Base-by-base conservation (phyloP, 176 grass and related monocot genomes). In the Triticum dicoccoides region DNA sequence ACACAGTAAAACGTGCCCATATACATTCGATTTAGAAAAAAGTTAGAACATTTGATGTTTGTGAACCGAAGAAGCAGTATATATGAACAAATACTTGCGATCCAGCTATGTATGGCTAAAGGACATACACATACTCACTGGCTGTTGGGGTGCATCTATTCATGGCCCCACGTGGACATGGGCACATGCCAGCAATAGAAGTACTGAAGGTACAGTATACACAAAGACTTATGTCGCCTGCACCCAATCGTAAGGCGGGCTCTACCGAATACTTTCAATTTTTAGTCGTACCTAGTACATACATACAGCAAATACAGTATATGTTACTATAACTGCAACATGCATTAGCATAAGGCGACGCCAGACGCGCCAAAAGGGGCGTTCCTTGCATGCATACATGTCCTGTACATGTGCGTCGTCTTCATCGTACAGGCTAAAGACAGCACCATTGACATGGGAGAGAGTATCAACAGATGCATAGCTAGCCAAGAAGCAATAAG, bases 401-500 rank as follows among this genome's bases (percentile, higher is more conserved):
- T 47, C 9, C 35, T 62, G 65, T 47, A 21, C 54, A 59, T 59
- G 82, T 79, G 15, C 69, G n/a, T 87, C 73, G 73, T 85, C 69
- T 4, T 45, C 47, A 83, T 86, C 84, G 71, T 33, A 24, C n/a
- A 41, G 32, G 12, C 88, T 44, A n/a, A 69, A 71, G 21, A 35
- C 37, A 61, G 47, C 77, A 56, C 65, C 29, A 25, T 54, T 63
- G 79, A 56, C 42, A 62, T 62, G 25, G 76, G 76, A 20, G 29
- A 56, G 21, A 79, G 13, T 25, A 51, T 13, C 32, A 65, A 82
- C 80, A 86, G 82, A 45, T 6, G 24, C 89, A 73, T 73, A 34
- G 56, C 39, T 73, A 21, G 56, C 39, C 89, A 83, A 86, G 73
- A 81, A 47, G 76, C 37, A 86, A 71, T 52, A 64, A 86, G 78